Percentiles rank a stretch among this genome's conserved stretches.
Conservation (phyloP, 495 filamentous ascomycete genomes). For the Hypoxylon lienhwacheense region DNA sequence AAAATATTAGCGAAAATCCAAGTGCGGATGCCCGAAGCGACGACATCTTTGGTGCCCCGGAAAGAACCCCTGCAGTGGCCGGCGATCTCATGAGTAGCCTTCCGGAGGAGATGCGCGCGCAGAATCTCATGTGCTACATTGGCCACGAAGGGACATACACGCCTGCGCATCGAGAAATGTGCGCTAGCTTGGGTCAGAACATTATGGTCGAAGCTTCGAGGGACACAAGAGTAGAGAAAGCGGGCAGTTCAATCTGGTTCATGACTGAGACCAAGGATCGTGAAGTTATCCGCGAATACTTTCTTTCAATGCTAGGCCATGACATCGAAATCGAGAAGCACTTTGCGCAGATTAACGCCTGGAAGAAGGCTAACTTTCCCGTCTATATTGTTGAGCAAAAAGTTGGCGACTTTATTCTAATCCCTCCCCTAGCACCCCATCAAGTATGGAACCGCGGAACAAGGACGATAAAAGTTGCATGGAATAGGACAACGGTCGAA, state of each 20-base stretch:
- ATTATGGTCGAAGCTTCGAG: conserved; percentile 94
- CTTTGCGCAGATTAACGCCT: conserved; percentile 91
- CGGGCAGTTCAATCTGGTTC: conserved; percentile 93
- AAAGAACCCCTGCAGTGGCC: conserved; percentile 49
- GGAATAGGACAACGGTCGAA: conserved; percentile 95
- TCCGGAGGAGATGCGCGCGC: conserved; percentile 79
- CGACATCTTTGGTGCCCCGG: conserved; percentile 54
- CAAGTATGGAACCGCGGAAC: conserved; percentile 98
- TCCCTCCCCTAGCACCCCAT: conserved; percentile 95
- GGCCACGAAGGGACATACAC: conserved; percentile 98
- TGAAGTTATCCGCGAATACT: conserved; percentile 84
- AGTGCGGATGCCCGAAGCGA: conserved; percentile 33
- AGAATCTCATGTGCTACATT: conserved; percentile 98
- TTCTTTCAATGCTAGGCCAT: conserved; percentile 85
- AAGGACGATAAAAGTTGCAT: conserved; percentile 92
- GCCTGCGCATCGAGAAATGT: conserved; percentile 96
- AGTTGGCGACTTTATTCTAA: conserved; percentile 90
- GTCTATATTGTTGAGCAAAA: conserved; percentile 92
- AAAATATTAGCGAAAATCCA: conserved; percentile 60
- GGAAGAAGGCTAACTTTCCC: conserved; percentile 87
- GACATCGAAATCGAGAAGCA: conserved; percentile 96
- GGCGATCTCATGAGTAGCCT: conserved; percentile 94
- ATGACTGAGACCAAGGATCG: conserved; percentile 95
- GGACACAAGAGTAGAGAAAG: conserved; percentile 67
- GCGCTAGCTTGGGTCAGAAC: conserved; percentile 91